Conservation (phyloP, 768 basidiomycete genomes). For the Russula olivacea region DNA sequence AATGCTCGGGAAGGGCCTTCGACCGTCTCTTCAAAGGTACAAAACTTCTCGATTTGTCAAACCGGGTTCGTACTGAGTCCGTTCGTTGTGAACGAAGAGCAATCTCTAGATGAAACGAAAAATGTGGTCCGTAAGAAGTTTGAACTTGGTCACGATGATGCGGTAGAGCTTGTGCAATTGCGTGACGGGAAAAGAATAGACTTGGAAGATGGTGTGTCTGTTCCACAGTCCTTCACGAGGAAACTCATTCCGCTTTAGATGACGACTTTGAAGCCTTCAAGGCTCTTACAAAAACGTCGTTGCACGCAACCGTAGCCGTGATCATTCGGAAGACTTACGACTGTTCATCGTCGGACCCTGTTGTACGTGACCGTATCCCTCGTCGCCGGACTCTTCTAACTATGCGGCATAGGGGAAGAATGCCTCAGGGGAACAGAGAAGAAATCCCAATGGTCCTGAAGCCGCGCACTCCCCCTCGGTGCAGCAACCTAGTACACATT, state of each 20-base stretch:
- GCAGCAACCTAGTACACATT: not conserved
- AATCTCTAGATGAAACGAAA: slow-evolving; percentile 53
- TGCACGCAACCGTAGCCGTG: slow-evolving; percentile 23
- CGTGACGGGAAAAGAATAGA: slow-evolving; percentile 51
- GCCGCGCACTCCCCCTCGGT: not conserved
- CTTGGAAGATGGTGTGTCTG: slow-evolving; percentile 67
- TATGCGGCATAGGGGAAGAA: not conserved
- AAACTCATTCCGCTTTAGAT: slow-evolving; percentile 38
- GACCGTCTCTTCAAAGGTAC: slow-evolving; percentile 50
- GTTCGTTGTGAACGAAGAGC: slow-evolving; percentile 39
- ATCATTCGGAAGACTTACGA: not conserved
- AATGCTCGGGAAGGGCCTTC: slow-evolving; percentile 35
- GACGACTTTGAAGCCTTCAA: slow-evolving; percentile 76
- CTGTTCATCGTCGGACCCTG: not conserved
- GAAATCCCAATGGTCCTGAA: not conserved
- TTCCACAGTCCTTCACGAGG: not conserved
- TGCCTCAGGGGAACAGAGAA: not conserved
- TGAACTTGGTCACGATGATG: slow-evolving; percentile 37
- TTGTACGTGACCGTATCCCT: not conserved
- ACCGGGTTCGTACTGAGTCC: slow-evolving; percentile 13
- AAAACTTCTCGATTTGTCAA: slow-evolving; percentile 3
- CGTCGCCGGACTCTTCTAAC: not conserved
- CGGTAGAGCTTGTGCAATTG: slow-evolving; percentile 45
- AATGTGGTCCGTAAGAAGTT: slow-evolving; percentile 58
- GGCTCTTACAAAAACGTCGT: slow-evolving; percentile 37